A percentile compares a stretch with the other conserved stretches of the same genome.
Conservation (phyloP, 2,329 filamentous ascomycete genomes). For the Cordyceps fumosorosea region DNA sequence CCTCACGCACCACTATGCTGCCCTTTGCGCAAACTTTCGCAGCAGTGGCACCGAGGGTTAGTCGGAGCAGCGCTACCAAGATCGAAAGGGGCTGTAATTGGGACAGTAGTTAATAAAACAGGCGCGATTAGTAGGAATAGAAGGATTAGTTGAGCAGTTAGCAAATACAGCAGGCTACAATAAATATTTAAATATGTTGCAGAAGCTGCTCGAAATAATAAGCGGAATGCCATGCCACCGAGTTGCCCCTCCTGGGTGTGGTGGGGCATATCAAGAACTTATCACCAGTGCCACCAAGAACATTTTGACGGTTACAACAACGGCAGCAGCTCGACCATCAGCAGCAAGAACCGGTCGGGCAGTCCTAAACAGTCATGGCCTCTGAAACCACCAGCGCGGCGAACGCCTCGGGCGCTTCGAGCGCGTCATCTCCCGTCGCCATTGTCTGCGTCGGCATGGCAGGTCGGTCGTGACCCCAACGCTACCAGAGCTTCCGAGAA, state of each 20-base stretch:
- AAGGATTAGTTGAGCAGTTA: not conserved
- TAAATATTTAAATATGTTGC: not conserved
- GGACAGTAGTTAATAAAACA: constrained; percentile 2
- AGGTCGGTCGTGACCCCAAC: constrained; percentile 41
- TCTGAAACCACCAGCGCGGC: constrained; percentile 26
- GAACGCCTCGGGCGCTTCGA: constrained; percentile 21
- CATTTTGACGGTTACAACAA: constrained; percentile 1
- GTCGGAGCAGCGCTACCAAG: constrained; percentile 14
- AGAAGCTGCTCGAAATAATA: not conserved
- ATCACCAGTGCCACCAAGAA: constrained; percentile 2
- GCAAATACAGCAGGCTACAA: not conserved
- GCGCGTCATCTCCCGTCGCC: constrained; percentile 54
- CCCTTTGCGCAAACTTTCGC: constrained; percentile 87
- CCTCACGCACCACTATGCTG: constrained; percentile 92
- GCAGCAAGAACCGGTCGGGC: not conserved
- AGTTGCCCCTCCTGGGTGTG: not conserved
- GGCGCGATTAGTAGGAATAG: constrained; percentile 3
- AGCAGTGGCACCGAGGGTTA: constrained; percentile 88
- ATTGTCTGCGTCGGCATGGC: constrained; percentile 98
- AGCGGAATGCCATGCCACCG: not conserved
- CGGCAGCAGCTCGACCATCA: not conserved
- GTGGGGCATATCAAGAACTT: constrained; percentile 11
- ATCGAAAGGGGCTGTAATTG: not conserved
- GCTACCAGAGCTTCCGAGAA: not conserved
- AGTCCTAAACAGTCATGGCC: constrained; percentile 22